Evolutionary conservation across 805 yeast species (phyloP), one percentile per base, ranked within the genome.

Genomic region (Wickerhamomyces canadensis): DNA sequence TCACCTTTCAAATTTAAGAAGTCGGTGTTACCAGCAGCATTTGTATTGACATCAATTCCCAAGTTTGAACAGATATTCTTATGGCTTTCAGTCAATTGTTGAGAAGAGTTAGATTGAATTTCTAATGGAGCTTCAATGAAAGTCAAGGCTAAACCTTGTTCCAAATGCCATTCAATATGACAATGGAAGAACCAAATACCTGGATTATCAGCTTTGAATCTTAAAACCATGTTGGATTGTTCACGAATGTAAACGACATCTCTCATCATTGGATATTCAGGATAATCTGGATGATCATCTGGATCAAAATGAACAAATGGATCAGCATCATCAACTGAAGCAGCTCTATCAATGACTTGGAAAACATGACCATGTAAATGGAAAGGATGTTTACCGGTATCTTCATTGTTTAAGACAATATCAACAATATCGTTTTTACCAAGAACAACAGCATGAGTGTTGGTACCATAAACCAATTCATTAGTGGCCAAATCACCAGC

Each of bases 171-270:
- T 61, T 93, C 98, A 55, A 93, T 84, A 61, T 91, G 98, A 65
- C 98, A 91, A 68, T 91, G 98, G 94, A 93, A 93, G 62, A 80
- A 76, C 98, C 98, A 91, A 31, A 89, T 89, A 68, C 98, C 98
- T 23, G 98, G 98, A 62, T 93, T 93, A 59, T 84, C 80, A 37
- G 98, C 95, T 55, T 74, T 76, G 72, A 88, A 91, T 58, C 98
- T 76, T 45, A 91, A 56, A 23, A 86, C 89, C 54, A 88, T 73
- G 66, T 85, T 80, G 2, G 96, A 88, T 57, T 84, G 84, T 19
- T 95, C 88, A 57, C 78, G 74, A 33, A 84, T 85, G 52, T 78
- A 81, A 10, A 83, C 65, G 9, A 84, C 76, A 60, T 93, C 98
- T 68, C 98, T 80, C 42, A 76, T 65, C 79, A 84, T 74, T 44